Evolutionary conservation across 31 red algal genomes (phyloP).

Genomic region (Pterothamnion heteromorphum): DNA sequence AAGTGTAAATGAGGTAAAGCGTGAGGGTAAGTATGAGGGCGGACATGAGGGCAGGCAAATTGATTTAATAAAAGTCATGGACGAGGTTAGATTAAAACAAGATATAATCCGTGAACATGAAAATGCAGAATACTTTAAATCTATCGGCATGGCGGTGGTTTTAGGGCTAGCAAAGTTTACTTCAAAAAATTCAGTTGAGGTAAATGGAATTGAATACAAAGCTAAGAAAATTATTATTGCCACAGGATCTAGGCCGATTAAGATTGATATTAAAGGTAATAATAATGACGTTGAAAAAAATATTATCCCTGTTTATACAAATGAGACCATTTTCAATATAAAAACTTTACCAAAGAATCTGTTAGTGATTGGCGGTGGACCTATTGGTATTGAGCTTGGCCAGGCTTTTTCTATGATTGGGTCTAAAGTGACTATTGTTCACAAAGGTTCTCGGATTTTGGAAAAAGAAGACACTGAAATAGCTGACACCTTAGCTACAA

Average conservation of each 20-base stretch:
- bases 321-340: constrained; percentile 76
- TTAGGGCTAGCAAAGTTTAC: constrained; percentile 68
- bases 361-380: constrained; percentile 93
- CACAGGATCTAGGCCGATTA: constrained; percentile 68
- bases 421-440: constrained; percentile 86
- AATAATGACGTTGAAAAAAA: constrained; percentile 54
- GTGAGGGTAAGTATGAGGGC: constrained; percentile 69
- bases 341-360: constrained; percentile 78
- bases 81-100: constrained; percentile 65
- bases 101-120: constrained; percentile 70
- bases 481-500: constrained; percentile 67
- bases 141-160: constrained; percentile 84
- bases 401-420: constrained; percentile 90
- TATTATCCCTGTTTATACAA: constrained; percentile 59
- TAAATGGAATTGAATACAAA: constrained; percentile 59
- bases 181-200: constrained; percentile 52
- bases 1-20: constrained; percentile 67
- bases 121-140: constrained; percentile 72
- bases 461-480: constrained; percentile 81
- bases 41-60: constrained; percentile 57
- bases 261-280: constrained; percentile 62
- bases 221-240: constrained; percentile 91
- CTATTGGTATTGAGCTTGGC: constrained; percentile 95
- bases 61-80: constrained; percentile 88
- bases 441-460: constrained; percentile 82